phyloP scores from a whole-genome alignment of 768 basidiomycete genomes.

The Multifurca ochricompacta region DNA sequence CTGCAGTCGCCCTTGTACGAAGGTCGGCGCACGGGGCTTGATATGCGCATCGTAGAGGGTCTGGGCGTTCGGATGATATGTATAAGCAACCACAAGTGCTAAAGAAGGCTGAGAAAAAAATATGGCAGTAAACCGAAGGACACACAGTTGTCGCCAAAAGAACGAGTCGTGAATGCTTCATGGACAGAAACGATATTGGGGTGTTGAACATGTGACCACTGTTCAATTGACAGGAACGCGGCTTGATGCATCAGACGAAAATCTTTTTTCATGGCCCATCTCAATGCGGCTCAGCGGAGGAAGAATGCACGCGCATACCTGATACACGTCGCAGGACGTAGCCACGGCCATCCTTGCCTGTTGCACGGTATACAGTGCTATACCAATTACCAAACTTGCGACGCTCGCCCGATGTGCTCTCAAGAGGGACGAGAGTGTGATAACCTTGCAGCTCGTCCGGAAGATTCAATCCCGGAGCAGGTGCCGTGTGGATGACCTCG shows the following conservation, averaged over 20 bases:
- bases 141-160: conserved; percentile 89
- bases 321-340: conserved; percentile 82
- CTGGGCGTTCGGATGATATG: conserved; percentile 76
- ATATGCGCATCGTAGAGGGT: conserved; percentile 79
- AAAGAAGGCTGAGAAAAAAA: conserved; percentile 4
- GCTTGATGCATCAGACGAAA: conserved; percentile 75
- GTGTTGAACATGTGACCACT: conserved; percentile 79
- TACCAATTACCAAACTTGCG: conserved; percentile 79
- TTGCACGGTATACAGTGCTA: conserved; percentile 78
- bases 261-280: conserved; percentile 37
- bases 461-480: conserved; percentile 44
- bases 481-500: conserved; percentile 34
- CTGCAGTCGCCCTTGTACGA: conserved; percentile 31
- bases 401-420: conserved; percentile 48
- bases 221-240: conserved; percentile 76
- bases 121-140: conserved; percentile 20
- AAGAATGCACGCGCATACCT: conserved; percentile 42
- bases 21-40: conserved; percentile 41
- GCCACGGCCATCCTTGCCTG: conserved; percentile 65
- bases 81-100: conserved; percentile 90
- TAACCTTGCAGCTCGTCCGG: conserved; percentile 90
- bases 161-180: conserved; percentile 92
- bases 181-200: conserved; percentile 76
- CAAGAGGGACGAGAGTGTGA: conserved; percentile 78
- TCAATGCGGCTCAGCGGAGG: background rate